Conservation (phyloP, 2,329 filamentous ascomycete species). For the Arthrocladium fulminans region DNA sequence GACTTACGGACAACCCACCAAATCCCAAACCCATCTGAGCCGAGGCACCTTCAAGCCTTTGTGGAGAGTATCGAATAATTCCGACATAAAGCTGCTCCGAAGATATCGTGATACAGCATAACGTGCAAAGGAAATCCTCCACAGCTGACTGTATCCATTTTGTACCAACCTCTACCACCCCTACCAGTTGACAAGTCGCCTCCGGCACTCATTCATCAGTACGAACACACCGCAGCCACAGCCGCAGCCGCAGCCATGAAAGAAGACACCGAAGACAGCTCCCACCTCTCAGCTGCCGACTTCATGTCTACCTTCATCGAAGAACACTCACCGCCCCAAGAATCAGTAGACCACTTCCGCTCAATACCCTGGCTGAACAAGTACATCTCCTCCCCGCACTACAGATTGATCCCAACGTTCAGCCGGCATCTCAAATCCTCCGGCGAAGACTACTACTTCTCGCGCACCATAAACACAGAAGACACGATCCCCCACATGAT, state of each 20-base stretch:
- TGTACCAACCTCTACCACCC: neutral
- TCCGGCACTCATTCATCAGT: neutral
- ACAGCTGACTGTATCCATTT: neutral
- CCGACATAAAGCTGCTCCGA: no score
- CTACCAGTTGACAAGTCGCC: slow-evolving; percentile 1
- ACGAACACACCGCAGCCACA: no score
- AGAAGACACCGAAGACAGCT: slow-evolving; percentile 7
- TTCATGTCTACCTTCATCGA: slow-evolving; percentile 17
- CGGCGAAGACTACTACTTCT: slow-evolving; percentile 38
- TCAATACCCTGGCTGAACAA: slow-evolving; percentile 18
- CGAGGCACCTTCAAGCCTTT: neutral
- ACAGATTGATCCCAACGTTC: slow-evolving; percentile 32
- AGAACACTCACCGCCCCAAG: slow-evolving; percentile 16
- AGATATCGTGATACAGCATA: neutral
- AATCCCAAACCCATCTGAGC: neutral
- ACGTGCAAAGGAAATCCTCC: neutral
- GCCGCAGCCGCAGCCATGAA: slow-evolving; percentile 4
- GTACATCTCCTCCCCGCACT: slow-evolving; percentile 25
- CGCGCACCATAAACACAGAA: slow-evolving; percentile 30
- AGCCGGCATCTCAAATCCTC: slow-evolving; percentile 32
- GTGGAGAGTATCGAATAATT: no score
- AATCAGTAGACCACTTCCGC: slow-evolving; percentile 16
- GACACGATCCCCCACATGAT: slow-evolving; percentile 34
- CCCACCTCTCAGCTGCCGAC: neutral
- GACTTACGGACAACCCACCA: neutral